Evolutionary conservation across 805 yeast species (phyloP), one percentile per base, ranked within the genome.

Genomic region (Kuraishia hungarica): DNA sequence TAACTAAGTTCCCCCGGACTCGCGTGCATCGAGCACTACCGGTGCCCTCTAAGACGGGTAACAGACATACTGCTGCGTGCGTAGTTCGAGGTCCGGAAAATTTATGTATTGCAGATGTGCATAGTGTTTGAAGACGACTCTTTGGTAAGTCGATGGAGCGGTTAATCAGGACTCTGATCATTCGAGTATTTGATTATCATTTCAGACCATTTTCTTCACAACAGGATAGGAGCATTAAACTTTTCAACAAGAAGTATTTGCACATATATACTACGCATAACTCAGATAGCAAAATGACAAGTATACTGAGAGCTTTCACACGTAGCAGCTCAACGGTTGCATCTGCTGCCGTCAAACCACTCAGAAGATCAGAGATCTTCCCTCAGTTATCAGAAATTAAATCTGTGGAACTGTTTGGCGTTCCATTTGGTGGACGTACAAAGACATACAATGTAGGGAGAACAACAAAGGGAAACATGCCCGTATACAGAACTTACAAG

Each of bases 391-490:
- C 22, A 28, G 35, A 20, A 6, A 49, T 53, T 29, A 48, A 35
- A 17, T 23, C 52, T 8, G 55, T 15, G n/a, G 52, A 53, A 21
- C 49, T 53, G 19, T 28, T 48, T 17, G 52, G 52, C 22, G 17
- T 28, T 20, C 47, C 50, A 24, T 46, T 48, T 19, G 54, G 4
- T 64, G 58, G 0, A 65, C 39, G 20, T 19, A 28, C 39, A 22
- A 65, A 71, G 6, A 68, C 70, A 51, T 81, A 81, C 61, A 65
- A 61, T 62, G 64, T 81, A 35, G 59, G 69, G 22, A 82, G 86
- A 66, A 76, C 89, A 7, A 69, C 77, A 17, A 75, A 72, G 51
- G 90, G 93, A 3, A 83, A 86, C 65, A 74, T 91, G 65, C 97
- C 97, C n/a, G 87, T 90, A 1, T 90, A 90, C 71, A 52, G 49